Evolutionary conservation across 2,329 filamentous ascomycete species (phyloP), one percentile per base, ranked within the genome.

Genomic region (Eutypella sp.): DNA sequence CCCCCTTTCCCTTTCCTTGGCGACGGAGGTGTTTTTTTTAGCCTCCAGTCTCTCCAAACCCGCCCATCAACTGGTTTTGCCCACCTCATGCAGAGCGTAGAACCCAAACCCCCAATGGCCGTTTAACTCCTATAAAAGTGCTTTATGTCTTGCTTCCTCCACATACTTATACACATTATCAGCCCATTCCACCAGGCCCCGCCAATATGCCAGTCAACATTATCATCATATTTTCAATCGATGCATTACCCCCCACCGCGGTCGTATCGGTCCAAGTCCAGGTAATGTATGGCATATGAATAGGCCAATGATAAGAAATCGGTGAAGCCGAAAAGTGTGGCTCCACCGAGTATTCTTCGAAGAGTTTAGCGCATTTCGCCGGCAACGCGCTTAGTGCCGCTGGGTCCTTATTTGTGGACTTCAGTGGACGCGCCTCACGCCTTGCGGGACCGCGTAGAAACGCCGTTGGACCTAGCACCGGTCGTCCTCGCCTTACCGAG

Each of bases 371-470:
- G 31, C 15, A 6, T 9, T 16, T 16, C 31, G 5, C n/a, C 6
- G 20, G 7, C 13, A 18, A 22, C 10, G 15, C 8, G 5, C n/a
- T 23, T 20, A 6, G 11, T 16, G 11, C 11, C 5, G 13, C 19
- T 11, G 3, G 19, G 20, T 7, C 11, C n/a, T n/a, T 15, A 20
- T 20, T 19, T 15, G 36, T n/a, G n/a, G 9, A 39, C 10, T 22
- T 15, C 8, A 6, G 10, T 2, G 20, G 20, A n/a, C 13, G 8
- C 34, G 3, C 11, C 44, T 67, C 81, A 84, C 46, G 84, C 85
- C 76, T 87, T 88, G 62, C 85, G 81, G 55, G 82, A 87, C 57
- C 85, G 76, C 41, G 83, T 82, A 47, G 76, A 75, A 50, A 75
- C 69, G 53, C 80, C 82, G 61, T 78, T 85, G 55, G 77, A 66